Conservation (phyloP, 1,284 basidiomycete genomes). For the Trametes hirsuta region DNA sequence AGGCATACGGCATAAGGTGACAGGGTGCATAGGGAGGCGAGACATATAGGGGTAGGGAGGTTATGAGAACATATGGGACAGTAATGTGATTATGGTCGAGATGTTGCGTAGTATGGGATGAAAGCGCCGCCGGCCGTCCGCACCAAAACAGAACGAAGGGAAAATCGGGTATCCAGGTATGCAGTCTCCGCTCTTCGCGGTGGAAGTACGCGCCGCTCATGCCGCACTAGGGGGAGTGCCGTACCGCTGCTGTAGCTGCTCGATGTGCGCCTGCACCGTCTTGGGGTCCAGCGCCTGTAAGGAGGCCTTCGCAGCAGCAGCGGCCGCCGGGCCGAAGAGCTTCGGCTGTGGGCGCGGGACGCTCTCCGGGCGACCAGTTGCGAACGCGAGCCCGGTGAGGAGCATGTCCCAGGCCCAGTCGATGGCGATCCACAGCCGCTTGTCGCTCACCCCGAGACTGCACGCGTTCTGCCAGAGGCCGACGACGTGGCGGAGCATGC, state of each 20-base stretch:
- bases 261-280: neutral
- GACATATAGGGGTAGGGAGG: neutral
- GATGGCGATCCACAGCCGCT: constrained; percentile 57
- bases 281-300: neutral
- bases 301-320: neutral
- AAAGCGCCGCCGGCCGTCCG: constrained; percentile 10
- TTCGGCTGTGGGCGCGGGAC: constrained; percentile 15
- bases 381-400: constrained; percentile 43
- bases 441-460: constrained; percentile 61
- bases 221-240: neutral
- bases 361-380: constrained; percentile 15
- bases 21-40: neutral
- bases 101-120: neutral
- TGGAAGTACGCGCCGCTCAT: neutral
- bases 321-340: neutral
- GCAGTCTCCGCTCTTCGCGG: neutral
- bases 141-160: constrained; percentile 14
- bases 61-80: neutral
- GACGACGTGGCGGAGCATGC: constrained; percentile 45
- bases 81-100: neutral
- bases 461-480: constrained; percentile 67
- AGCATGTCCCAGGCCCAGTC: constrained; percentile 63
- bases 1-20: constrained; percentile 1
- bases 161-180: neutral
- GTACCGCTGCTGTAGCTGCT: neutral